Base-by-base conservation (phyloP, 1,139 yeast genomes). In the Diutina catenulata region DNA sequence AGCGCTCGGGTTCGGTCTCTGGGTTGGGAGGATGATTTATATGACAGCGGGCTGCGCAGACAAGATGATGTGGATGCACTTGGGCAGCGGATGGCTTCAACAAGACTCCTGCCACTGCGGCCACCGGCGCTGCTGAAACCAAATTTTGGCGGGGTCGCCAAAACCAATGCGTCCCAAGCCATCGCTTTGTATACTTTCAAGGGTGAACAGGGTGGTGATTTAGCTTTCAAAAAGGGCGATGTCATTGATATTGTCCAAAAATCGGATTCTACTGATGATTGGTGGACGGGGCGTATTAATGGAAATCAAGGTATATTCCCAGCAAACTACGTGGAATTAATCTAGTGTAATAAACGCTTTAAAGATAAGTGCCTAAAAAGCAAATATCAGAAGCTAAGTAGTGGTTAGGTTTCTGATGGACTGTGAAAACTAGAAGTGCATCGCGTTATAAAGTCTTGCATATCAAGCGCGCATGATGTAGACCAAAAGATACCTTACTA, bases 281-380 rank as follows among this genome's bases (percentile, higher is more conserved):
- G 98, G 98, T 91, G 98, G 98, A 87, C 95, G 0, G 98, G 98
- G 15, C 75, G 81, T 53, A 67, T 77, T 42, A 82, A 81, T 49
- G 93, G 94, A 5, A 61, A 60, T 41, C 82, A 84, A 45, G 98
- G 98, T 38, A 87, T 88, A 20, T 91, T 91, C 69, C 98, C 98
- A 8, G 98, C 98, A 2, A 91, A 91, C 55, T 91, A 91, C 53
- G 96, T 91, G 33, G 94, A 87, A 52, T 59, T 87, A 50, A 80
- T 83, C 41, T 80, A 53, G 55, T 14, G 11, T 13, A 28, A 8
- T n/a, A n/a, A n/a, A n/a, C n/a, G n/a, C n/a, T n/a, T n/a, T n/a
- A n/a, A n/a, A n/a, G n/a, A n/a, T n/a, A n/a, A n/a, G n/a, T n/a
- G n/a, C n/a, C n/a, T n/a, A n/a, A n/a, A n/a, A n/a, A n/a, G n/a